Evolutionary conservation across 2,329 filamentous ascomycete genomes (phyloP), one percentile per base, ranked within the genome.

Genomic region (Cercospora zeina): DNA sequence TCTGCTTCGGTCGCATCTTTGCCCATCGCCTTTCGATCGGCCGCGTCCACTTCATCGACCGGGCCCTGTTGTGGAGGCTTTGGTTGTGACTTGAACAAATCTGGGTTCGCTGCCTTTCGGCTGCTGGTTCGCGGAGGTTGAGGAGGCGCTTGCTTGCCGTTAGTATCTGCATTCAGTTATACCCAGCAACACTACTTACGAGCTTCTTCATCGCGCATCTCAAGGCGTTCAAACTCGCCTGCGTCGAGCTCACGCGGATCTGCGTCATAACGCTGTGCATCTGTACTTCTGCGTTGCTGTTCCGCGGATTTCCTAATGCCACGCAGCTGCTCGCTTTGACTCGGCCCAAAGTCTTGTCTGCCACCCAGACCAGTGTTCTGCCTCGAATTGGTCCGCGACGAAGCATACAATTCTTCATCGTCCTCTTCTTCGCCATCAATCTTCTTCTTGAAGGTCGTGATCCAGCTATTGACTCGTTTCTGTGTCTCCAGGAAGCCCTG

Each of bases 401-500:
- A 63, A 27, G 65, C 63, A 58, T 84, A 82, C 42, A 85, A 84
- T 59, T 88, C 85, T 7, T 87, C 76, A 1, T 77, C 85, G 24
- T 92, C 89, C 58, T 89, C 85, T 62, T 92, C 90, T 67, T 95
- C 91, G 54, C 95, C 93, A 71, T 97, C 93, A 34, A 99, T 85
- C 76, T 88, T 91, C 84, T 97, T 97, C 80, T 91, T 95, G 74
- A 99, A 81, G 66, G 87, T 92, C 55, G 85, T 89, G 70, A 99
- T 91, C 93, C 93, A 97, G 54, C 86, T 85, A 78, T 96, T 97
- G 70, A 99, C 90, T 73, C 90, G 96, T 59, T 85, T 87, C 78
- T 97, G 95, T 1, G 95, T 97, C 73, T 99, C 93, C 59, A 92
- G 73, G 78, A 99, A 99, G 3, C 95, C 95, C 78, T 97, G 96